These are phyloP conservation scores for Fonsecaea pedrosoi DNA, from an alignment of 2,329 filamentous ascomycete genomes.

Conservation along the genomic window DNA sequence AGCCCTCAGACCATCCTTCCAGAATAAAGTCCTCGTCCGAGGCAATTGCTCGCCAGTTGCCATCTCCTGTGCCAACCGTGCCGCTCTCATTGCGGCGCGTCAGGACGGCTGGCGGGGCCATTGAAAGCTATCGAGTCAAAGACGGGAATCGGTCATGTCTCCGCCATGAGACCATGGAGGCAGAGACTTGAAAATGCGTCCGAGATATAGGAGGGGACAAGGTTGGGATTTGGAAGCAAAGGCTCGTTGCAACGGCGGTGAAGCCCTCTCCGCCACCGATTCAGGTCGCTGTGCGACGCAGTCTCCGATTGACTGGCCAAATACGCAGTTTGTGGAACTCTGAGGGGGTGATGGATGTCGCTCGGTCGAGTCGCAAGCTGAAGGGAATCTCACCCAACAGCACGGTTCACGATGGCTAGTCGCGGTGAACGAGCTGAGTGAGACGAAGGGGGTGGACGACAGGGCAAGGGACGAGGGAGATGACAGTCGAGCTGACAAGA, in stretches of 20 bases:
- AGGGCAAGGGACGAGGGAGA: conserved; percentile 3
- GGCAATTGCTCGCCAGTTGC: conserved; percentile 37
- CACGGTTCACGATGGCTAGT: not conserved
- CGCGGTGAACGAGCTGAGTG: not conserved
- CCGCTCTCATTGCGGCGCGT: conserved; percentile 24
- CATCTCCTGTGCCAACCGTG: conserved; percentile 20
- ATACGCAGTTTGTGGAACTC: not conserved
- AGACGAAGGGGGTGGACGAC: not conserved
- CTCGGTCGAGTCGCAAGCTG: not conserved
- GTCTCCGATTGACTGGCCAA: not conserved
- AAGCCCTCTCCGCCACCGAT: not conserved
- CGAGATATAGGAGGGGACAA: not conserved
- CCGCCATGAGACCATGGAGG: not conserved
- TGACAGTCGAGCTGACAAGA: not conserved
- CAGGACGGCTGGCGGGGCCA: conserved; percentile 24
- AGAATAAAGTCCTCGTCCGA: conserved; percentile 42
- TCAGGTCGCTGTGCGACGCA: not conserved
- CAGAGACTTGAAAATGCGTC: not conserved
- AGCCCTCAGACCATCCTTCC: conserved; percentile 52
- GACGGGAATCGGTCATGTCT: not conserved
- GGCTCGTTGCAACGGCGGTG: not conserved
- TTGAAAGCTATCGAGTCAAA: conserved; percentile 14
- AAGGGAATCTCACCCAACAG: not conserved
- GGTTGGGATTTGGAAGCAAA: not conserved
- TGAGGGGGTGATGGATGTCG: not conserved